Conservation (phyloP, 768 basidiomycete species). For the Amanita molliuscula region DNA sequence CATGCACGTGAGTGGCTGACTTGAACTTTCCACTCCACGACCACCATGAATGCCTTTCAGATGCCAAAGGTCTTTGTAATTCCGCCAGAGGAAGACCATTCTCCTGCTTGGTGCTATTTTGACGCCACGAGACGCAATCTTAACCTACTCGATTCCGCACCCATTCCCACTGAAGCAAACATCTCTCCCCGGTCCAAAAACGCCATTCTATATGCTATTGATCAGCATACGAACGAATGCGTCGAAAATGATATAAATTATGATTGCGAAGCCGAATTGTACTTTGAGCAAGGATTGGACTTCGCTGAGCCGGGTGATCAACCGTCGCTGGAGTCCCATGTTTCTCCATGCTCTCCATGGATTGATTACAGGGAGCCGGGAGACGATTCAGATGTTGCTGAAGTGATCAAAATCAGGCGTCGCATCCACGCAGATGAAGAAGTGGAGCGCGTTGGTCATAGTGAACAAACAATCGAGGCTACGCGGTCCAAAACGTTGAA, state of each 20-base stretch:
- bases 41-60: constrained; percentile 10
- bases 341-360: constrained; percentile 9
- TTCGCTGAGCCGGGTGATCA: constrained; percentile 9
- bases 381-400: constrained; percentile 46
- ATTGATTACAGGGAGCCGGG: constrained; percentile 15
- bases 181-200: not conserved
- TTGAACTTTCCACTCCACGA: constrained; percentile 6
- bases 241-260: constrained; percentile 16
- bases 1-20: constrained; percentile 25
- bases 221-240: constrained; percentile 10
- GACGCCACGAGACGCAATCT: constrained; percentile 27
- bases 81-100: constrained; percentile 48
- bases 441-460: constrained; percentile 10
- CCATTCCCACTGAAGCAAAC: not conserved
- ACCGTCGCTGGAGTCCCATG: constrained; percentile 10
- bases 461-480: constrained; percentile 11
- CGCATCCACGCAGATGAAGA: constrained; percentile 11
- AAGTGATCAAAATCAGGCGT: constrained; percentile 50
- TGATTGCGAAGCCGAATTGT: constrained; percentile 8
- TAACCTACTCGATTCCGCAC: constrained; percentile 5
- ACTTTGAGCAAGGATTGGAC: constrained; percentile 12
- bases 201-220: not conserved
- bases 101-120: constrained; percentile 48
- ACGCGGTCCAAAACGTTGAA: constrained; percentile 33
- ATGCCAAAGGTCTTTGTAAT: constrained; percentile 46